A percentile compares a stretch with the other conserved stretches of the same genome.
Evolutionary conservation across 805 yeast genomes (phyloP).

Genomic region (Saccharomycopsis sp.): DNA sequence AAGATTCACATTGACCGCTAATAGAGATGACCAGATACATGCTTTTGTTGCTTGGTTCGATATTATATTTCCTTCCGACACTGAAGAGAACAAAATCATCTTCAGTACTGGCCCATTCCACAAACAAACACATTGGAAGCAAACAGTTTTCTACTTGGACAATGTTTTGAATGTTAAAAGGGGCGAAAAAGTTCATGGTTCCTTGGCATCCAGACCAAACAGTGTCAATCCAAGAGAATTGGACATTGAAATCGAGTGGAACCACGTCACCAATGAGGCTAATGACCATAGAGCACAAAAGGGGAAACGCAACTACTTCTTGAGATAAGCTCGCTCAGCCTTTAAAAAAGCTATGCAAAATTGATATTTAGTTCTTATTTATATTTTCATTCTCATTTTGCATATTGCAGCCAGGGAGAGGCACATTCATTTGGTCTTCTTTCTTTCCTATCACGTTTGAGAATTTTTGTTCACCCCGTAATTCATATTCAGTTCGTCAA

Average conservation of each 20-base stretch:
- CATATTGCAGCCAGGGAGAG: not conserved
- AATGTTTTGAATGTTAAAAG: slow-evolving; percentile 67
- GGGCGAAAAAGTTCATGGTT: slow-evolving; percentile 71
- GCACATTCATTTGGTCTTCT: too few species aligned
- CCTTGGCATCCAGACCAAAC: slow-evolving; percentile 70
- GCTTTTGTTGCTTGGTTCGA: slow-evolving; percentile 95
- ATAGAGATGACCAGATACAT: slow-evolving; percentile 73
- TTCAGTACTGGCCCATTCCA: slow-evolving; percentile 95
- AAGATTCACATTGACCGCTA: slow-evolving; percentile 62
- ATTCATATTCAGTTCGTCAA: too few species aligned
- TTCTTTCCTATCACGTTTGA: too few species aligned
- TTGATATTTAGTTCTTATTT: too few species aligned
- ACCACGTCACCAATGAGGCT: slow-evolving; percentile 34
- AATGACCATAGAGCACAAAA: slow-evolving; percentile 43
- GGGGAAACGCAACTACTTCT: slow-evolving; percentile 58
- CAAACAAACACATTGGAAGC: slow-evolving; percentile 97
- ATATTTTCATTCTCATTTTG: not conserved
- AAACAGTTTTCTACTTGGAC: slow-evolving; percentile 84
- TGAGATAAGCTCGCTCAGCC: too few species aligned
- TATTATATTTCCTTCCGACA: slow-evolving; percentile 68
- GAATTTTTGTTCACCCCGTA: too few species aligned
- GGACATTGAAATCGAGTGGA: slow-evolving; percentile 63
- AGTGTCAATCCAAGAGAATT: slow-evolving; percentile 75
- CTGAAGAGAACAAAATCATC: slow-evolving; percentile 38
- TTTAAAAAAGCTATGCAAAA: too few species aligned